phyloP scores from a whole-genome alignment of 2,329 filamentous ascomycete genomes.

The Juglanconis juglandina region DNA sequence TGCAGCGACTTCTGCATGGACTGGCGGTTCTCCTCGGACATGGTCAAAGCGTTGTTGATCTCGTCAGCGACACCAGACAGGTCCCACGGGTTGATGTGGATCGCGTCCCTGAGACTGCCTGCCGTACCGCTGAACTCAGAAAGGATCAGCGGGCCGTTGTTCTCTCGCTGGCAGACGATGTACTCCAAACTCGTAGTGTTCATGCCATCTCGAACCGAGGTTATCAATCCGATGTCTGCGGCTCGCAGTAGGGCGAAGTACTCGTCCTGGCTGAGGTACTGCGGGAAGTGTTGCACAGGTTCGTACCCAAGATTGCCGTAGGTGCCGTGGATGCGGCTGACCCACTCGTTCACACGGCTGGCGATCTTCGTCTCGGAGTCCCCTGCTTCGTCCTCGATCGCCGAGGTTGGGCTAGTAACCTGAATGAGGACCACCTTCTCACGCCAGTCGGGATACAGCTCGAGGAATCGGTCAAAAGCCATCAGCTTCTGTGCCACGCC shows the following conservation, averaged over 20 bases:
- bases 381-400: conserved; percentile 69
- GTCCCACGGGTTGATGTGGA: conserved; percentile 97
- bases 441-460: conserved; percentile 86
- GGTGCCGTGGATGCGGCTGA: conserved; percentile 85
- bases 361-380: conserved; percentile 76
- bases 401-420: conserved; percentile 82
- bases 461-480: conserved; percentile 88
- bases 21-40: conserved; percentile 63
- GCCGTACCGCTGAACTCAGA: conserved; percentile 97
- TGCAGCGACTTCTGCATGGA: conserved; percentile 74
- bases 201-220: conserved; percentile 94
- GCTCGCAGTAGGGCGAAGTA: conserved; percentile 92
- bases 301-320: conserved; percentile 86
- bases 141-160: conserved; percentile 82
- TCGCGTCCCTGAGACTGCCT: conserved; percentile 77
- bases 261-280: conserved; percentile 84
- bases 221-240: conserved; percentile 89
- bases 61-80: conserved; percentile 77
- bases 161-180: conserved; percentile 84
- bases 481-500: conserved; percentile 95
- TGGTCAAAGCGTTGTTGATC: conserved; percentile 77
- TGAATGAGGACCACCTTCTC: conserved; percentile 92
- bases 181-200: conserved; percentile 97
- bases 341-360: conserved; percentile 84
- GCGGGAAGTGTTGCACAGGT: conserved; percentile 90